These are phyloP conservation scores for Hypoxylon sp. DNA, from an alignment of 2,329 filamentous ascomycete genomes.

Conservation along the genomic window DNA sequence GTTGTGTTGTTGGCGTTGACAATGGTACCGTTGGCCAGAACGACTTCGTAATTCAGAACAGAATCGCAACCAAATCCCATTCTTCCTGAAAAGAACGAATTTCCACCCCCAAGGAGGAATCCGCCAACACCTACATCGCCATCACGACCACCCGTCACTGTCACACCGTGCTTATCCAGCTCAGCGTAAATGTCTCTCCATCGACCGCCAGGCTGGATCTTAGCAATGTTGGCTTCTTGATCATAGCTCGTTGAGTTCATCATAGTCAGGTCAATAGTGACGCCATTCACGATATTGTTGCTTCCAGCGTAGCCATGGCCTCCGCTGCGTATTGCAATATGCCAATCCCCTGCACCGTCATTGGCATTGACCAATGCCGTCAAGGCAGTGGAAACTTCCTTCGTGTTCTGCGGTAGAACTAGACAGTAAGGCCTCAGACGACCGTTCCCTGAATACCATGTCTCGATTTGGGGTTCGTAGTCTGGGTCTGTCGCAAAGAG, in stretches of 20 bases:
- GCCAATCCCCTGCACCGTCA: constrained; percentile 50
- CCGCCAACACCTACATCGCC: constrained; percentile 53
- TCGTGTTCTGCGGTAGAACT: constrained; percentile 45
- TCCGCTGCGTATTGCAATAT: constrained; percentile 65
- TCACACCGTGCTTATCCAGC: constrained; percentile 46
- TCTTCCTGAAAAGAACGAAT: constrained; percentile 42
- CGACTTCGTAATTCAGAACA: constrained; percentile 60
- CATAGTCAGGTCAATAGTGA: constrained; percentile 61
- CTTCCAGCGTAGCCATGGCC: constrained; percentile 63
- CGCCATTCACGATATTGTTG: constrained; percentile 60
- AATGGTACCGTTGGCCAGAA: constrained; percentile 60
- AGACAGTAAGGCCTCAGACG: constrained; percentile 48
- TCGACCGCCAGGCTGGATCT: constrained; percentile 53
- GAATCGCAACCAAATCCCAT: constrained; percentile 60
- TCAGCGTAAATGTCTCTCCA: constrained; percentile 51
- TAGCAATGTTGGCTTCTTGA: constrained; percentile 51
- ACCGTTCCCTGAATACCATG: constrained; percentile 46
- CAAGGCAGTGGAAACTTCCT: constrained; percentile 46
- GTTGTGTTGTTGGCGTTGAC: constrained; percentile 57
- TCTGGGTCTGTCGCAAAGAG: constrained; percentile 44
- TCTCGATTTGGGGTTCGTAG: constrained; percentile 46
- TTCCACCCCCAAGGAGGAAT: constrained; percentile 52
- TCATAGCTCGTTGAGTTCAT: constrained; percentile 56
- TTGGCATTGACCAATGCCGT: constrained; percentile 40
- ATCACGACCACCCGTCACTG: constrained; percentile 51